Conservation (phyloP, 176 grass and related monocot species). For the Bothriochloa decipiens region DNA sequence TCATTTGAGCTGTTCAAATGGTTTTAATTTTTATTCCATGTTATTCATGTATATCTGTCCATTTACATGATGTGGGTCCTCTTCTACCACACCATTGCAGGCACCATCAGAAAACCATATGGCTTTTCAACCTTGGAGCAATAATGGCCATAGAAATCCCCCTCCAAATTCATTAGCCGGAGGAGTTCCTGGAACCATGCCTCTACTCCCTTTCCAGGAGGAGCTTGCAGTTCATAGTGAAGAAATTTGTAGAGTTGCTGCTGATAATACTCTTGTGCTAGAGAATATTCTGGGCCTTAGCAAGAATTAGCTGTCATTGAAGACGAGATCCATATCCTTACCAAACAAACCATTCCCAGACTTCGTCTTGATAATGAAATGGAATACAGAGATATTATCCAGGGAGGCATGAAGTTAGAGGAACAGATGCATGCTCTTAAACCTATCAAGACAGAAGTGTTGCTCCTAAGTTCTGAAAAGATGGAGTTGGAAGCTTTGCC, state of each 20-base stretch:
- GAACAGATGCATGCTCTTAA: conserved; percentile 46
- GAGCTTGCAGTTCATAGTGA: conserved; percentile 41
- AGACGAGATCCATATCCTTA: conserved; percentile 37
- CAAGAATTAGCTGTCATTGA: conserved; percentile 42
- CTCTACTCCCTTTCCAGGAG: conserved; percentile 25
- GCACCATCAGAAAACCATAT: conserved; percentile 29
- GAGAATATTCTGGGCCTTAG: conserved; percentile 46
- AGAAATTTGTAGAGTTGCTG: conserved; percentile 43
- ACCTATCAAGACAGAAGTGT: conserved; percentile 28
- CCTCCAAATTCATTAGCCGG: conserved; percentile 21
- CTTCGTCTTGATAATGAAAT: conserved; percentile 52
- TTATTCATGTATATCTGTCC: neutral
- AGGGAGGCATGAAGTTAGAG: conserved; percentile 50
- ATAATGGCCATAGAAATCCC: conserved; percentile 20
- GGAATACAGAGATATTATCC: conserved; percentile 52
- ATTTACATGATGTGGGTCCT: neutral
- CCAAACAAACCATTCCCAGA: conserved; percentile 38
- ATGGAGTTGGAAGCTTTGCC: conserved; percentile 27
- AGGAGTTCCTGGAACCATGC: conserved; percentile 7
- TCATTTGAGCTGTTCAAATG: neutral
- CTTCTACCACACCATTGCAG: neutral
- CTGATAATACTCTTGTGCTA: conserved; percentile 41
- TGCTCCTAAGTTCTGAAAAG: conserved; percentile 39
- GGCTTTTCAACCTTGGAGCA: conserved; percentile 17
- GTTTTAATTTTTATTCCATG: neutral